A percentile compares a stretch with the other conserved stretches of the same genome.
These are phyloP conservation scores for Periglandula ipomoeae DNA, from an alignment of 2,329 filamentous ascomycete species.

Conservation along the genomic window DNA sequence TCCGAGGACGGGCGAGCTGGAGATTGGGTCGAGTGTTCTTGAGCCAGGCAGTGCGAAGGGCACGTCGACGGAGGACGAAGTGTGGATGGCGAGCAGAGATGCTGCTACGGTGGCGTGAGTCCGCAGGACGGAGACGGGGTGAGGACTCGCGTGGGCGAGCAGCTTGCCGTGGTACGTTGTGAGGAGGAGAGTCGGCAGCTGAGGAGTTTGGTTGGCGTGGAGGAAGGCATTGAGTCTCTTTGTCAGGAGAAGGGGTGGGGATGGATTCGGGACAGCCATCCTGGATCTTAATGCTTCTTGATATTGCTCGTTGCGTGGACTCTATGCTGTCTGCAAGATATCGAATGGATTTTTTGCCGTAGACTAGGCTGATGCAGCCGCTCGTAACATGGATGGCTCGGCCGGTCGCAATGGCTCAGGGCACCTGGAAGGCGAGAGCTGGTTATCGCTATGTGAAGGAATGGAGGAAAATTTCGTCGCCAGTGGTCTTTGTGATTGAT, in stretches of 20 bases:
- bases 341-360: too few relatives aligned
- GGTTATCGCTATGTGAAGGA: background rate
- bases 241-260: conserved; percentile 53
- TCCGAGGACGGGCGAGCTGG: conserved; percentile 15
- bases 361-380: background rate
- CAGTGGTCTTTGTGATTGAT: background rate
- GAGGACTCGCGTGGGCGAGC: conserved; percentile 49
- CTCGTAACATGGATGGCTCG: too few relatives aligned
- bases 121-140: conserved; percentile 47
- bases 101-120: conserved; percentile 56
- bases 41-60: conserved; percentile 32
- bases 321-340: too few relatives aligned
- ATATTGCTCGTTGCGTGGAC: too few relatives aligned
- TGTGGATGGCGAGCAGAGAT: conserved; percentile 51
- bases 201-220: conserved; percentile 44
- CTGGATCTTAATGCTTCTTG: background rate
- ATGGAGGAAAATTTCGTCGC: background rate
- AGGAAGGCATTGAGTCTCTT: conserved; percentile 57
- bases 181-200: conserved; percentile 50
- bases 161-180: conserved; percentile 53
- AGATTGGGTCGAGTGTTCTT: conserved; percentile 17
- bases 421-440: background rate
- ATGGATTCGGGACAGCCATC: conserved; percentile 30
- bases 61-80: conserved; percentile 32
- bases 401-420: too few relatives aligned